These are phyloP conservation scores for Chimonanthus praecox DNA, from an alignment of 164 flowering plant species.

Conservation along the genomic window DNA sequence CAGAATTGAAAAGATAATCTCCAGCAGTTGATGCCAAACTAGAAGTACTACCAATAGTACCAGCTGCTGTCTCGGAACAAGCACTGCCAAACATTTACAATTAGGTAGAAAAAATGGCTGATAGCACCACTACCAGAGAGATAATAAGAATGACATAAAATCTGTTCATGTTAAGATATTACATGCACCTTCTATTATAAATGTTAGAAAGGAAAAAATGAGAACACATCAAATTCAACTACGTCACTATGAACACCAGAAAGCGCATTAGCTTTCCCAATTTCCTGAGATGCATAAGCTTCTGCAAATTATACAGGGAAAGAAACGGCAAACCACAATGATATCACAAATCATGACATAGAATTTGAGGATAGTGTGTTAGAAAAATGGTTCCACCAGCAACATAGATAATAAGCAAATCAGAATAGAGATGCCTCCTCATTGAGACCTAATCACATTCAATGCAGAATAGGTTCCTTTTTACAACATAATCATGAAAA, in stretches of 20 bases:
- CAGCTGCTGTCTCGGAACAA: constrained; percentile 5
- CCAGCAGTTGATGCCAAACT: neutral
- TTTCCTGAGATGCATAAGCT: neutral
- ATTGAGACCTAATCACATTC: neutral
- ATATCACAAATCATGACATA: neutral
- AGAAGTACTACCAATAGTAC: constrained; percentile 16
- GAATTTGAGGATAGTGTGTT: neutral
- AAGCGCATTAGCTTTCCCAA: neutral
- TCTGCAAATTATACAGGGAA: neutral
- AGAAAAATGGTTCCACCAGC: neutral
- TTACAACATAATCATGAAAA: neutral
- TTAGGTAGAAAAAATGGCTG: neutral
- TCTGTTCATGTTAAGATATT: neutral
- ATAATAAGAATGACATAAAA: neutral
- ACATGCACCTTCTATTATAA: neutral
- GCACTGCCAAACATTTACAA: constrained; percentile 15
- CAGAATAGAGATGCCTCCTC: neutral
- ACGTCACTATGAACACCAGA: neutral
- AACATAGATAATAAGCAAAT: neutral
- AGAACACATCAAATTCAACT: neutral
- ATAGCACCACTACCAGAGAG: neutral
- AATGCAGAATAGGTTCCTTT: neutral
- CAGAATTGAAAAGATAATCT: no score
- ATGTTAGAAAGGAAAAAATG: neutral
- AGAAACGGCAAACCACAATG: neutral